A percentile compares a stretch with the other conserved stretches of the same genome.
These are phyloP conservation scores for Penicillium sp. DNA, from an alignment of 2,329 filamentous ascomycete genomes.

Conservation along the genomic window DNA sequence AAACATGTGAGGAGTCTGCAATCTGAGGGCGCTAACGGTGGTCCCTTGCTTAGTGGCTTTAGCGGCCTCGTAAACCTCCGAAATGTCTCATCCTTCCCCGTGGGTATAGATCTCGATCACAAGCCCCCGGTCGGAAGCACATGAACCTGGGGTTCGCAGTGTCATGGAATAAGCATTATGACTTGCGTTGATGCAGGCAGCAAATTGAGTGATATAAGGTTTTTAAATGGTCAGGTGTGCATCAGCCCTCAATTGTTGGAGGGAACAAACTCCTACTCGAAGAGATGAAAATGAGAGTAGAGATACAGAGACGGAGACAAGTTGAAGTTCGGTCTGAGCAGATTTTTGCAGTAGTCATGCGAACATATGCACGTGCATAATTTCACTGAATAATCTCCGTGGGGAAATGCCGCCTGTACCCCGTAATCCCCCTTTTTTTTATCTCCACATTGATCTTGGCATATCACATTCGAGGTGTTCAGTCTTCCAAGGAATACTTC, in stretches of 20 bases:
- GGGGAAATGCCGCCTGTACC: neutral
- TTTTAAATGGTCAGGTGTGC: neutral
- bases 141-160: neutral
- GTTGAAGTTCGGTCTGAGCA: neutral
- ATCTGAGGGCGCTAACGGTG: too few relatives aligned
- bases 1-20: too few relatives aligned
- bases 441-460: neutral
- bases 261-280: too few relatives aligned
- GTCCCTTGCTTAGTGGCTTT: too few relatives aligned
- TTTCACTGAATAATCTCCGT: neutral
- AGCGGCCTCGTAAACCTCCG: too few relatives aligned
- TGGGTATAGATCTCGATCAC: too few relatives aligned
- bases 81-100: too few relatives aligned
- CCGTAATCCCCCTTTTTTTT: neutral
- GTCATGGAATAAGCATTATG: neutral
- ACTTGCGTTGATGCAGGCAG: neutral
- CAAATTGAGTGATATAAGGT: neutral
- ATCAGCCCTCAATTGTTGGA: neutral
- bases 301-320: neutral
- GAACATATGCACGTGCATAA: neutral
- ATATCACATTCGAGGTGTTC: neutral
- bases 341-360: neutral
- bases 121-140: neutral
- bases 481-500: neutral
- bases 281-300: neutral